Evolutionary conservation across 169 alveolate genomes (phyloP), one percentile per base, ranked within the genome.

Genomic region (Cryptosporidium ryanae): DNA sequence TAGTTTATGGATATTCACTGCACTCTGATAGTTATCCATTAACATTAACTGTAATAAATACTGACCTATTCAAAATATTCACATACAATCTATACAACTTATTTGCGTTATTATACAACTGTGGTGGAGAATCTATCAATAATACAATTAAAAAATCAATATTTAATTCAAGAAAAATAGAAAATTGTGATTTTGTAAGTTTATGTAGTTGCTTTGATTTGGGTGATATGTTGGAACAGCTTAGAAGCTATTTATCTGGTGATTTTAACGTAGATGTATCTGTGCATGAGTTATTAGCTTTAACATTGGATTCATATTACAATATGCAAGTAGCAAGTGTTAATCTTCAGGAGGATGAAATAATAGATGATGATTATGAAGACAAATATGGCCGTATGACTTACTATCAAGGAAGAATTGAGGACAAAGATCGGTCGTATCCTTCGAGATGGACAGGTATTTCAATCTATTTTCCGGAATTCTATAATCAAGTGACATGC

Each of bases 141-240:
- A 67, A 64, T 10, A 52, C 64, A 18, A 68, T 91, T 21, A 65
- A 67, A 64, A 82, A 82, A 32, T 87, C 94, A 44, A 68, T 87
- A 15, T 50, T 90, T 3, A 68, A 82, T 50, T 66, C 91, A 57
- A 76, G 68, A 66, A 82, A 82, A 55, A 63, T 91, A 61, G 82
- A 81, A 21, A 91, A 91, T 43, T 91, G 94, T 65, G 91, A 82
- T 13, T 52, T 91, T 68, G 44, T 84, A 52, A 89, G 90, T 82
- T 54, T 91, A 21, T 91, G 94, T 67, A 68, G 92, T 64, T 91
- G 94, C 52, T 82, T 66, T 71, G 94, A 91, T 49, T 49, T 91
- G 67, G 68, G 81, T 66, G 92, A 91, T 64, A 89, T 87, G 91
- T 87, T 91, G n/a, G 90, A 76, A 44, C 63, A 55, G 46, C 43